Evolutionary conservation across 2,329 filamentous ascomycete genomes (phyloP).

Genomic region (Raffaelea deltoideospora): DNA sequence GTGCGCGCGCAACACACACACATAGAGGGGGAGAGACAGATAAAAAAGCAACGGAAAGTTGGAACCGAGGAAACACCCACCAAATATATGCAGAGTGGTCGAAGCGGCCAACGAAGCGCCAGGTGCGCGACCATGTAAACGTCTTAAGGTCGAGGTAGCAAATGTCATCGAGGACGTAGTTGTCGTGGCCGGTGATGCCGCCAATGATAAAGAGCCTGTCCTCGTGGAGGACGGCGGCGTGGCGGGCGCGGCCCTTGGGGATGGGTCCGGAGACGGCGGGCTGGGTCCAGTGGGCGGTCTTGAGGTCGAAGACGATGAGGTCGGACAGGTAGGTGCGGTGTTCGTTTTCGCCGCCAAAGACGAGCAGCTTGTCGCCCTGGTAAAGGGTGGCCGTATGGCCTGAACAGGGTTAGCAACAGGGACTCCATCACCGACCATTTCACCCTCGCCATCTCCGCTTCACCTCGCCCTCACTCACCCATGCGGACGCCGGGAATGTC

Average conservation of each 20-base stretch:
- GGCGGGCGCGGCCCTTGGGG: conserved; percentile 78
- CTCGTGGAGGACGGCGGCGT: conserved; percentile 87
- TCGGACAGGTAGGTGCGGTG: conserved; percentile 91
- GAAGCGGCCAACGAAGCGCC: conserved; percentile 89
- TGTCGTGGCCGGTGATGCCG: conserved; percentile 87
- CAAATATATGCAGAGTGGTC: conserved; percentile 94
- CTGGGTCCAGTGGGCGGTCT: conserved; percentile 89
- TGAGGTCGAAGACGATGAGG: conserved; percentile 88
- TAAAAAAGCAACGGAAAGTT: too few species aligned
- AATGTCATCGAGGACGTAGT: conserved; percentile 85
- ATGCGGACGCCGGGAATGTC: conserved; percentile 95
- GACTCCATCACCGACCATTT: too few species aligned
- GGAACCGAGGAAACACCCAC: conserved; percentile 19
- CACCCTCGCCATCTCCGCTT: too few species aligned
- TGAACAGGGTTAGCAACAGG: conserved; percentile 20
- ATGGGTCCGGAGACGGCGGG: conserved; percentile 72
- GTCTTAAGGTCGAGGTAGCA: conserved; percentile 95
- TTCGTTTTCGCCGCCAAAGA: conserved; percentile 97
- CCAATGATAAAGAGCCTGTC: conserved; percentile 94
- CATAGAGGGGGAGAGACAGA: too few species aligned
- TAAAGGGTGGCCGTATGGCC: conserved; percentile 92
- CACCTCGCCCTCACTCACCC: too few species aligned
- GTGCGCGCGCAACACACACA: too few species aligned
- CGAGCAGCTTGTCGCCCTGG: conserved; percentile 84
- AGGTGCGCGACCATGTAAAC: conserved; percentile 91